Conservation (phyloP, 2,329 filamentous ascomycete species). For the Fusarium graminum region DNA sequence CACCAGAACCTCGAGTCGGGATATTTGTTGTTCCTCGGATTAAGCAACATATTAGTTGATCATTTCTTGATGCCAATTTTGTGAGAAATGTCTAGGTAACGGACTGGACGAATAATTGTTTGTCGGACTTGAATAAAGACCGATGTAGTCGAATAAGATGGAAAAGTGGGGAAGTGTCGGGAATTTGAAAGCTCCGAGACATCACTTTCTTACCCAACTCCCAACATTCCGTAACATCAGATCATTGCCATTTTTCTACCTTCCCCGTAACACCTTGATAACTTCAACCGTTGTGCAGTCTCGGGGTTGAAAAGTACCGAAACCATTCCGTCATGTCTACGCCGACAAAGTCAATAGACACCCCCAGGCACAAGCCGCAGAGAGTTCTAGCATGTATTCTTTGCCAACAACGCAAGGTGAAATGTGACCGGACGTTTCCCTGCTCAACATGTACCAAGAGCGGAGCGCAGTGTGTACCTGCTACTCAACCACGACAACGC, state of each 20-base stretch:
- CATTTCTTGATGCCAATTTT: slow-evolving; percentile 32
- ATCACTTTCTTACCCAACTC: neutral
- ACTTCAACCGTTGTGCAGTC: neutral
- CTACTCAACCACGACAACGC: slow-evolving; percentile 53
- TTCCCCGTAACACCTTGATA: too few species aligned
- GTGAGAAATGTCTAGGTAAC: slow-evolving; percentile 12
- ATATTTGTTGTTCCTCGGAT: too few species aligned
- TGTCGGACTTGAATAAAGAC: slow-evolving; percentile 15
- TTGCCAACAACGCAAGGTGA: slow-evolving; percentile 75
- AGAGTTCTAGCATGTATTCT: slow-evolving; percentile 64
- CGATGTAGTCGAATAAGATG: neutral
- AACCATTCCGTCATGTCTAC: slow-evolving; percentile 8
- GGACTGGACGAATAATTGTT: neutral
- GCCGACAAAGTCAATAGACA: neutral
- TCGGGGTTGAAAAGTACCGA: slow-evolving; percentile 2
- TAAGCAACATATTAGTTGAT: neutral
- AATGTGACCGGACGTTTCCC: slow-evolving; percentile 70
- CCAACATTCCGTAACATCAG: neutral
- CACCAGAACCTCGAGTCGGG: too few species aligned
- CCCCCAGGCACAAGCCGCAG: slow-evolving; percentile 35
- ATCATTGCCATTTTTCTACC: neutral
- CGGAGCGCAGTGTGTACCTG: slow-evolving; percentile 59
- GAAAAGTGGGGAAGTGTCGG: slow-evolving; percentile 24
- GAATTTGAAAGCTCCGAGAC: slow-evolving; percentile 23
- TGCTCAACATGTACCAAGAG: slow-evolving; percentile 67